Evolutionary conservation across 257 asterid species (phyloP).

Genomic region (Cordia subcordata): DNA sequence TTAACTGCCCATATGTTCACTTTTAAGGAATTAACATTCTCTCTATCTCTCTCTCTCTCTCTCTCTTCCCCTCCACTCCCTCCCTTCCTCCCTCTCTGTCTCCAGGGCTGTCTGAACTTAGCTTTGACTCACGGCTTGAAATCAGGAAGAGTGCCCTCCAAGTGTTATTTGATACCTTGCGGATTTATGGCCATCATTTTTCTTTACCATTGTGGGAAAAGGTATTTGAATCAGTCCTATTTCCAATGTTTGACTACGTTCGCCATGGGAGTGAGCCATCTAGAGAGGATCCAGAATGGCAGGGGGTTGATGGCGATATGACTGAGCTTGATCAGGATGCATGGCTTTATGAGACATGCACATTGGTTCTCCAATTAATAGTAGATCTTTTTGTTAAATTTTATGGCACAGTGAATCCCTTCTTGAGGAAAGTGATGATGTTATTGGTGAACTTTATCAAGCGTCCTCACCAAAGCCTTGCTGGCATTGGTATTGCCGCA

Average conservation of each 20-base stretch:
- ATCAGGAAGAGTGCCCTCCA: constrained; percentile 88
- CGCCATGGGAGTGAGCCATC: constrained; percentile 87
- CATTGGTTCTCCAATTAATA: constrained; percentile 93
- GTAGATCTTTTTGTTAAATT: constrained; percentile 96
- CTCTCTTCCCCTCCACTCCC: constrained; percentile 18
- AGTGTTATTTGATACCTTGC: constrained; percentile 84
- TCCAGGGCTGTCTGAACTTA: constrained; percentile 91
- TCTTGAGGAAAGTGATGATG: constrained; percentile 71
- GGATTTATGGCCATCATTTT: constrained; percentile 90
- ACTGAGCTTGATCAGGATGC: constrained; percentile 89
- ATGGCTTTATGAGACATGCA: constrained; percentile 98
- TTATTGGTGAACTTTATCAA: constrained; percentile 87
- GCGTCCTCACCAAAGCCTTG: constrained; percentile 98
- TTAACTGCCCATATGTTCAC: background rate
- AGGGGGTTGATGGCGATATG: constrained; percentile 42
- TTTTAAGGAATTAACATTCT: constrained; percentile 1
- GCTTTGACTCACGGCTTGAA: constrained; percentile 96
- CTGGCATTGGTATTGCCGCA: constrained; percentile 97
- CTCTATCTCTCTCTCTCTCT: constrained; percentile 20
- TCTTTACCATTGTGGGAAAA: constrained; percentile 92
- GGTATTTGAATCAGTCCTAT: constrained; percentile 93
- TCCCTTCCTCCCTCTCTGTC: too few relatives aligned
- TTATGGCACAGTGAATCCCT: constrained; percentile 89
- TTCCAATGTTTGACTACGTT: constrained; percentile 89
- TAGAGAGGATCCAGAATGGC: constrained; percentile 45